Base-by-base conservation (phyloP, 2,329 filamentous ascomycete genomes). In the Phaeoacremonium minimum region DNA sequence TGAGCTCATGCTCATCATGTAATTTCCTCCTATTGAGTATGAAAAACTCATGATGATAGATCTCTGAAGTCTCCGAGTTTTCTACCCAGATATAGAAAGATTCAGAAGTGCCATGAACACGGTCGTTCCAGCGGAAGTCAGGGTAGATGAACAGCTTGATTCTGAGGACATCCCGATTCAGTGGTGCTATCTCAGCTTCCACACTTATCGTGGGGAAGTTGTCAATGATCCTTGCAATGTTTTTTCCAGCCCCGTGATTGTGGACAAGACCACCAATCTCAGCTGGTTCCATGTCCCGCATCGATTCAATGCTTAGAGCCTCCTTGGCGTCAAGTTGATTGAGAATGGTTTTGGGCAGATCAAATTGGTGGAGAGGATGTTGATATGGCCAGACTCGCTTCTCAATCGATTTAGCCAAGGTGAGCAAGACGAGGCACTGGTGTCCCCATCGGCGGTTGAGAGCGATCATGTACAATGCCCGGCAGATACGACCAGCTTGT, bases 1-100 rank as follows among this genome's bases (percentile, higher is more conserved):
- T 95, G 32, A 98, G 77, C 61, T 98, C 93, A 50, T 98, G 93
- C n/a, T 93, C 87, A 56, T 97, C 90, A 47, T 95, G 80, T 3
- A 98, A 72, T 69, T 95, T 96, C 60, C 80, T 87, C 45, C 89
- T 76, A 43, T 81, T 94, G 6, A 98, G 73, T 38, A 98, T 93
- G 63, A 98, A 97, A 61, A 85, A 96, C 57, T 98, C 93, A 46
- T 97, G 87, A 51, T 98, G 93, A 52, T 95, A 97, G 28, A 98
- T 97, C 60, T 97, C 90, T 0, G 88, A 90, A 0, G 90, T 96
- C 51, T 97, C 93, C 0, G 91, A 96, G 56, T 97, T 95, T 60
- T 98, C 93, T 4, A 98, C 91, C 94, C 93, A 98, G 40, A 98
- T 85, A 77, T 94, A 98, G 64, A 94, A 98, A 4, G 91, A 91